These are phyloP conservation scores for Patellifolia procumbens DNA, from an alignment of 179 eudicot species.

Conservation along the genomic window DNA sequence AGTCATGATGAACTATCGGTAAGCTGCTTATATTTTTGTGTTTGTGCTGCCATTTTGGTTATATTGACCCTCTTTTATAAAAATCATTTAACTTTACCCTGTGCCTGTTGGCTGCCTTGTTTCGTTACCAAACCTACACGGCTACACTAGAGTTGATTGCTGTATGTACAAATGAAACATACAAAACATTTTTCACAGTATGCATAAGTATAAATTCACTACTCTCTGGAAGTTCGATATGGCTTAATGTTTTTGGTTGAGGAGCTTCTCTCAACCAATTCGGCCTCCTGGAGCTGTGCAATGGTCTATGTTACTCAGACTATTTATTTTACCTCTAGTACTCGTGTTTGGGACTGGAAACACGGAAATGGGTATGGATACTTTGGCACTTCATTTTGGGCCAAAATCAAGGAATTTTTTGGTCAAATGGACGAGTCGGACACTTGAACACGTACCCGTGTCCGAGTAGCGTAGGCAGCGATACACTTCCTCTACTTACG, in stretches of 20 bases:
- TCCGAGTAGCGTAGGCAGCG: too few relatives aligned
- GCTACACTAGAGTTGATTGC: neutral
- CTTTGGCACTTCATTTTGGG: too few relatives aligned
- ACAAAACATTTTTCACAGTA: too few relatives aligned
- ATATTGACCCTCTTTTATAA: neutral
- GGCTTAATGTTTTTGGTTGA: neutral
- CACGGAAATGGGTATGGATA: too few relatives aligned
- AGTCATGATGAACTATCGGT: neutral
- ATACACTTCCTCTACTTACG: neutral
- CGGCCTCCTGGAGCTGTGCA: neutral
- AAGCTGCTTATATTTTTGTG: neutral
- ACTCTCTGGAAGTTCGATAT: neutral
- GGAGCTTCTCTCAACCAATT: neutral
- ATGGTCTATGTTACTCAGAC: too few relatives aligned
- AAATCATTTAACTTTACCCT: neutral
- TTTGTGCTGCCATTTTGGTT: too few relatives aligned
- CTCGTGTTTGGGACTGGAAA: too few relatives aligned
- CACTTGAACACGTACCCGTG: too few relatives aligned
- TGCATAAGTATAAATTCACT: neutral
- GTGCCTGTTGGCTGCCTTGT: neutral
- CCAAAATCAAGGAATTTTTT: too few relatives aligned
- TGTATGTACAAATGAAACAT: neutral
- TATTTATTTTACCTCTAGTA: too few relatives aligned
- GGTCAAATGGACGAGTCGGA: too few relatives aligned
- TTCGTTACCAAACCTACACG: too few relatives aligned